Evolutionary conservation across 2,329 filamentous ascomycete genomes (phyloP), one percentile per base, ranked within the genome.

Genomic region (Diaporthe sp.): DNA sequence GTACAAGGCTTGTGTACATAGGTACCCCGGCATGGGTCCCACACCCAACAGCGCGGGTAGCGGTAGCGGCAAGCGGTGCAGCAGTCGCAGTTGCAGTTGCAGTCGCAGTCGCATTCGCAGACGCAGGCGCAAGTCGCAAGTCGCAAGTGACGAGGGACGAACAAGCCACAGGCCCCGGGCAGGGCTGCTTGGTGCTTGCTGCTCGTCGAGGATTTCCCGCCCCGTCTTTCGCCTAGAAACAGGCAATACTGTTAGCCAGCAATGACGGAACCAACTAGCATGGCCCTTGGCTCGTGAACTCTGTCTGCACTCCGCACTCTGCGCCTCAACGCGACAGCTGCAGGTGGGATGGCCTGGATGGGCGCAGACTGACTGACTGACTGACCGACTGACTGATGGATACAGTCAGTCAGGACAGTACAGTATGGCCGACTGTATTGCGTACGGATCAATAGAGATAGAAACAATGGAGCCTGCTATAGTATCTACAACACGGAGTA

Each of bases 161-260:
- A 50, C 42, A 61, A 27, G 69, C 58, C 42, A 17, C 39, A 19
- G 10, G 13, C 42, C 44, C 47, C 32, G 47, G 55, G 25, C 50
- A 37, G 44, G n/a, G 59, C 42, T 32, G 44, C 19, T 19, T 22
- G 37, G 9, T 39, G n/a, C 39, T 12, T 12, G 12, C 39, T 15
- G 61, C 55, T 61, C 58, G 65, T 65, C 74, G 74, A 75, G 71
- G 55, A 75, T 63, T 68, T 71, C 32, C 71, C 74, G 74, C 71
- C 63, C 74, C 74, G 74, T 75, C 69, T 75, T 71, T 73, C 71
- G 74, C 59, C 71, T 75, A 71, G 66, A 68, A 68, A 68, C 70
- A 68, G 71, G 44, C 50, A 66, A 7, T 47, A 37, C 35, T 6
- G 35, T 37, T 37, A 37, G 44, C n/a, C n/a, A 47, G 44, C n/a